Conservation (phyloP, 805 yeast species). For the Candida ortonii region DNA sequence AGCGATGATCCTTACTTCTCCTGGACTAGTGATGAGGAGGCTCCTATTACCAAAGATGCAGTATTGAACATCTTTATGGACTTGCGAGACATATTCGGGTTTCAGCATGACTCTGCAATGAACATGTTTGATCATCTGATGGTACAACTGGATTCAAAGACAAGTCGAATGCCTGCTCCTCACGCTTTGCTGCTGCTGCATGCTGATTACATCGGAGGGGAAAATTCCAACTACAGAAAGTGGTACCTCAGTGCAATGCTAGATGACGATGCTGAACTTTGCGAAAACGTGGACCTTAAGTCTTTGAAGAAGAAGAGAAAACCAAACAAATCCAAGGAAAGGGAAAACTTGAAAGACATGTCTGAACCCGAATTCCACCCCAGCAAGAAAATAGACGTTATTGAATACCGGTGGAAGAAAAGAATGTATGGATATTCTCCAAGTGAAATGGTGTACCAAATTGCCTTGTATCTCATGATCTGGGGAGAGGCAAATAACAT, state of each 20-base stretch:
- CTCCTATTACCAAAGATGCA: slow-evolving; percentile 68
- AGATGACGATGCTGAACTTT: slow-evolving; percentile 62
- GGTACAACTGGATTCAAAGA: slow-evolving; percentile 80
- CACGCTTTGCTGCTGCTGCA: slow-evolving; percentile 76
- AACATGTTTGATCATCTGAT: slow-evolving; percentile 83
- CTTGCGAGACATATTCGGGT: slow-evolving; percentile 69
- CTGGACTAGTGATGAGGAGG: slow-evolving; percentile 58
- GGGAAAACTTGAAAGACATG: slow-evolving; percentile 11
- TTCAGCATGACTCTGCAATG: slow-evolving; percentile 72
- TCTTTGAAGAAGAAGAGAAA: slow-evolving; percentile 59
- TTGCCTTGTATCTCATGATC: slow-evolving; percentile 58
- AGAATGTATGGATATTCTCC: slow-evolving; percentile 55
- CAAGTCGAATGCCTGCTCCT: slow-evolving; percentile 71
- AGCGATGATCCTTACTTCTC: slow-evolving; percentile 48
- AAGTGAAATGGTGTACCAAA: slow-evolving; percentile 59
- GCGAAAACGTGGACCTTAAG: slow-evolving; percentile 61
- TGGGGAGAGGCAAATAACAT: slow-evolving; percentile 81
- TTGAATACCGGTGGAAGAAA: slow-evolving; percentile 77
- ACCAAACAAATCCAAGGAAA: slow-evolving; percentile 55
- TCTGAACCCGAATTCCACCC: slow-evolving; percentile 24
- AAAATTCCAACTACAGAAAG: slow-evolving; percentile 77
- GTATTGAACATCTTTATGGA: slow-evolving; percentile 60
- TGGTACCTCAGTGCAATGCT: slow-evolving; percentile 91
- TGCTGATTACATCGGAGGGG: slow-evolving; percentile 91
- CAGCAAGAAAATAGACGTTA: slow-evolving; percentile 53